These are phyloP conservation scores for Daldinia childiae DNA, from an alignment of 495 filamentous ascomycete genomes.

Conservation along the genomic window DNA sequence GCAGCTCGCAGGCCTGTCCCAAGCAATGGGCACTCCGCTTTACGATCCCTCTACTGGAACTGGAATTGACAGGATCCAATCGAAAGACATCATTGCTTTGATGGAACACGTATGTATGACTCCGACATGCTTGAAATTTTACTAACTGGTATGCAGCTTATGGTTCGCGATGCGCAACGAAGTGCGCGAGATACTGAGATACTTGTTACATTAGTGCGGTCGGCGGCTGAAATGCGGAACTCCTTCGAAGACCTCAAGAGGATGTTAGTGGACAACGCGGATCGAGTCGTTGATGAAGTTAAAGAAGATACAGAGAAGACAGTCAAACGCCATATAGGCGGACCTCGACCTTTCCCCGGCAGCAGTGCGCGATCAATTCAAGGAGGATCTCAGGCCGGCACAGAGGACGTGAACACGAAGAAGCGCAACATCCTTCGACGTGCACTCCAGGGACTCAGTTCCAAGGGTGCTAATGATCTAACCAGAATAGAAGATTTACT, in stretches of 20 bases:
- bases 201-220: slow-evolving; percentile 89
- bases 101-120: slow-evolving; percentile 86
- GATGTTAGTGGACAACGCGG: slow-evolving; percentile 86
- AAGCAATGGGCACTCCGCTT: slow-evolving; percentile 85
- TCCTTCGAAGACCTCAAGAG: slow-evolving; percentile 97
- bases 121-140: background rate
- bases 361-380: slow-evolving; percentile 65
- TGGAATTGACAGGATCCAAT: slow-evolving; percentile 92
- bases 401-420: slow-evolving; percentile 80
- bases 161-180: slow-evolving; percentile 94
- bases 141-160: slow-evolving; percentile 69
- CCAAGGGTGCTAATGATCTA: slow-evolving; percentile 87
- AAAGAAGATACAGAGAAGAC: slow-evolving; percentile 87
- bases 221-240: slow-evolving; percentile 96
- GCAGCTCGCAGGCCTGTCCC: slow-evolving; percentile 88
- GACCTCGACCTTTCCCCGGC: slow-evolving; percentile 85
- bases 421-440: slow-evolving; percentile 89
- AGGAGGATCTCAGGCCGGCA: slow-evolving; percentile 67
- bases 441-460: slow-evolving; percentile 86
- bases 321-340: slow-evolving; percentile 80
- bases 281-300: slow-evolving; percentile 80
- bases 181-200: slow-evolving; percentile 98
- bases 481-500: slow-evolving; percentile 95
- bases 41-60: slow-evolving; percentile 91
- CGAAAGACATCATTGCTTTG: slow-evolving; percentile 94